Percentiles rank a stretch among this genome's conserved stretches.
Evolutionary conservation across 208 protist genomes (phyloP).

Genomic region (Crithidia acanthocephali): DNA sequence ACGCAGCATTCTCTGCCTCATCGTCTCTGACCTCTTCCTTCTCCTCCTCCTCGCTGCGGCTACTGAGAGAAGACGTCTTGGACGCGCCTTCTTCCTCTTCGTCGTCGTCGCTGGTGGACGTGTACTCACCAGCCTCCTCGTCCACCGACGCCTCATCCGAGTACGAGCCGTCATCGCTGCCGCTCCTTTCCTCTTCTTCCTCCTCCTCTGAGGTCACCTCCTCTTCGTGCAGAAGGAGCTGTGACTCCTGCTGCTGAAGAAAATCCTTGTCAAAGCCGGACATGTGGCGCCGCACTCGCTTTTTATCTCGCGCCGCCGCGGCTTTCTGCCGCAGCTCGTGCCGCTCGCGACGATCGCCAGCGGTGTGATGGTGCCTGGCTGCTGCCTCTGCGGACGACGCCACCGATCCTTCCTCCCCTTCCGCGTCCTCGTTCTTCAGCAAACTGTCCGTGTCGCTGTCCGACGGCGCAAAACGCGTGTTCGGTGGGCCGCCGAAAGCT

Average conservation of each 20-base stretch:
- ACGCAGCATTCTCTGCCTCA: background rate
- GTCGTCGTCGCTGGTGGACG: background rate
- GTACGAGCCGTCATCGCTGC: background rate
- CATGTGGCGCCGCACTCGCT: constrained; percentile 35
- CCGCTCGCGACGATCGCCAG: constrained; percentile 15
- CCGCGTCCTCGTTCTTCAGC: background rate
- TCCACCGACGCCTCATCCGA: background rate
- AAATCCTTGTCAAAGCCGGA: constrained; percentile 37
- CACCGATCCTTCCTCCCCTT: too few relatives aligned
- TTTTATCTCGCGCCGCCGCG: constrained; percentile 17
- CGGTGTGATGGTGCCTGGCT: background rate
- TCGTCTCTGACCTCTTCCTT: background rate
- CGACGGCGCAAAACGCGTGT: background rate
- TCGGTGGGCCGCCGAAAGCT: background rate
- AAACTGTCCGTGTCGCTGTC: background rate
- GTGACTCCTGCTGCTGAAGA: constrained; percentile 30
- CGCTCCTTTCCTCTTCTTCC: background rate
- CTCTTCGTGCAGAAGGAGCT: constrained; percentile 18
- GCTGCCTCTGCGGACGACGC: background rate
- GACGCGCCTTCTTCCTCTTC: background rate
- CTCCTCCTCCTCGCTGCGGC: background rate
- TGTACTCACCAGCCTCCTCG: background rate
- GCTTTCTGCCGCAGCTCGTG: constrained; percentile 13
- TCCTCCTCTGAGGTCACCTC: constrained; percentile 16
- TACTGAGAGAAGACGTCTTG: background rate